Evolutionary conservation across 805 yeast genomes (phyloP), one percentile per base, ranked within the genome.

Genomic region (Candida andamanensis): DNA sequence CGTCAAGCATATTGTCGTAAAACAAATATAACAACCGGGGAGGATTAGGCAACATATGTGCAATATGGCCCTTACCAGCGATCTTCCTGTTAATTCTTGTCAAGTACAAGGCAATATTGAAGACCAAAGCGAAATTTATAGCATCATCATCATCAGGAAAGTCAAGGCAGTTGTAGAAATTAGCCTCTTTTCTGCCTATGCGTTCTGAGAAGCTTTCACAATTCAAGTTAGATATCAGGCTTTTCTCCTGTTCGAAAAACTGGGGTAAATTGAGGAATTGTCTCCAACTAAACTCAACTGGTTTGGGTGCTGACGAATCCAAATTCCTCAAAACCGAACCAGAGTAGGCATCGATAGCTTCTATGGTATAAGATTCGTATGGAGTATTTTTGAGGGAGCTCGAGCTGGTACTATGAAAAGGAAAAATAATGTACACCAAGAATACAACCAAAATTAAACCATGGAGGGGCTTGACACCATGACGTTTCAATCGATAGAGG

Each of bases 201-300:
- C 41, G 20, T 22, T 14, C 12, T 18, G 37, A 41, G 23, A 41
- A 41, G 13, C 32, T 39, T 24, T 36, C 40, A 33, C 46, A 41
- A 14, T 26, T 32, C 17, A 40, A 37, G 3, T 36, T 32, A 11
- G 12, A 17, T 4, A 40, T 15, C 2, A 25, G 6, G 6, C 27
- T 11, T 13, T 35, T 29, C n/a, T 41, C 19, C 7, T 24, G 26
- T 6, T 17, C n/a, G 15, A 41, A 38, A 24, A 25, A 41, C 13
- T 21, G 19, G 12, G 33, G 33, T 19, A 41, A 27, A 22, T 29
- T 24, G 16, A 41, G 26, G 20, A 41, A 41, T 22, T 41, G 40
- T 5, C 20, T 24, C 45, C 45, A 41, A 4, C 11, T 18, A 17
- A 41, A 41, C 17, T 38, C 35, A 3, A 41, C 39, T 11, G 11